Evolutionary conservation across 352 stramenopile genomes (phyloP).

Genomic region (Thraustochytrium sp.): DNA sequence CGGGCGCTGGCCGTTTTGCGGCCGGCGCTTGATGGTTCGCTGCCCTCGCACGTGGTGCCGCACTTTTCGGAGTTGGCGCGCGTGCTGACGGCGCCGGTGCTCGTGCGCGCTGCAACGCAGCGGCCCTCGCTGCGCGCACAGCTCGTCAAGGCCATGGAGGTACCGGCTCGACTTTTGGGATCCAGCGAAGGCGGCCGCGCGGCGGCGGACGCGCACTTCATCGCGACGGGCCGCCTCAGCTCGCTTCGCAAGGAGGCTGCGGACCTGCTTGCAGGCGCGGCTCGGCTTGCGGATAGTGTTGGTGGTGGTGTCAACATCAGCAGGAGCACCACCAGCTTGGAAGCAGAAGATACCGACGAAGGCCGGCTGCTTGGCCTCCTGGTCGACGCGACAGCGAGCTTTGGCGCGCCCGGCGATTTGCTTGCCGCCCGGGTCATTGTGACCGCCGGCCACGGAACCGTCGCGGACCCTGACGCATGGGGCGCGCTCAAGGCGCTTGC

Average conservation of each 20-base stretch:
- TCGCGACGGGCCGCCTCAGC: background rate
- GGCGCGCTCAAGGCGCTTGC: background rate
- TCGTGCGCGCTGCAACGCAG: background rate
- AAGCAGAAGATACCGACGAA: too few relatives aligned
- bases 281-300: too few relatives aligned
- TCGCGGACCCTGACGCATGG: background rate
- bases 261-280: background rate
- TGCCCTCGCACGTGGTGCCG: background rate
- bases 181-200: background rate
- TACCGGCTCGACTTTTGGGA: background rate
- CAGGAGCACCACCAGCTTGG: too few relatives aligned
- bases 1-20: background rate
- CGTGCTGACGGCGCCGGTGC: background rate
- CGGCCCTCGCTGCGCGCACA: background rate
- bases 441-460: background rate
- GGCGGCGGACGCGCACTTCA: constrained; percentile 14
- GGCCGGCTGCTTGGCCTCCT: background rate
- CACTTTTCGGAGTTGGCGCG: constrained; percentile 4
- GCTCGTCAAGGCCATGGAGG: background rate
- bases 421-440: background rate
- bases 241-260: background rate
- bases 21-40: background rate
- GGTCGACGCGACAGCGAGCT: background rate
- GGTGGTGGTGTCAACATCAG: too few relatives aligned
- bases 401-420: background rate